These are phyloP conservation scores for Vitis hybrid DNA, from an alignment of 177 flowering plant genomes.

Conservation along the genomic window DNA sequence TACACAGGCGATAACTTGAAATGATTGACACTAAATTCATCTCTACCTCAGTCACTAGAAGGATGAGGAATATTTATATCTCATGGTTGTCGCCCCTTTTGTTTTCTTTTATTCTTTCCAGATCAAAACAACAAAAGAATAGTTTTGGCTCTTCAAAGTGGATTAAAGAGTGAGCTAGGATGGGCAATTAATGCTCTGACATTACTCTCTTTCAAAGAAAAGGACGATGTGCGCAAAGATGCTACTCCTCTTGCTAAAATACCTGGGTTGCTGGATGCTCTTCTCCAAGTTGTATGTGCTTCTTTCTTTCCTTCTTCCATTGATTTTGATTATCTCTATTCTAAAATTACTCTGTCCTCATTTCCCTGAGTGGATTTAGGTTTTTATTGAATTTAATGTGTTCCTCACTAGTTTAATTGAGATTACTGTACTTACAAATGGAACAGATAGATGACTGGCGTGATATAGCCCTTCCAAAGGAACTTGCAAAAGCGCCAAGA, in stretches of 20 bases:
- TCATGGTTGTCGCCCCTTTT: not conserved
- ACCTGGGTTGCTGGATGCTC: conserved; percentile 90
- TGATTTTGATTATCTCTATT: not conserved
- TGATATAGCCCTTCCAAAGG: conserved; percentile 87
- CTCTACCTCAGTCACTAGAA: not conserved
- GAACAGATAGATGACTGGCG: conserved; percentile 98
- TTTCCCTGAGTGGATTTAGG: not conserved
- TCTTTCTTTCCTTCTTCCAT: not conserved
- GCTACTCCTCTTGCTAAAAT: conserved; percentile 89
- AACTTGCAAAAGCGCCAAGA: conserved; percentile 50
- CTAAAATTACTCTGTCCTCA: not conserved
- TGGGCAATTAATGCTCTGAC: conserved; percentile 96
- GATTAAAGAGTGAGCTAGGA: conserved; percentile 89
- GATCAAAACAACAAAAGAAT: conserved; percentile 95
- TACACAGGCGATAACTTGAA: too few species aligned
- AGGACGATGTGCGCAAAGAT: conserved; percentile 88
- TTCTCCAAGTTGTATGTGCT: conserved; percentile 90
- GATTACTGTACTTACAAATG: not conserved
- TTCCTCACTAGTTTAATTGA: not conserved
- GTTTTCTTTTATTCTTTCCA: conserved; percentile 23
- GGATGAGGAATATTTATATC: not conserved
- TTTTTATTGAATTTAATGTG: not conserved
- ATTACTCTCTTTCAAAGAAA: conserved; percentile 93
- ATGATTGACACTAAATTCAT: too few species aligned
- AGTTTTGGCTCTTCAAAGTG: conserved; percentile 95